Evolutionary conservation across 2,329 filamentous ascomycete species (phyloP), one percentile per base, ranked within the genome.

Genomic region (Colletotrichum sp.): DNA sequence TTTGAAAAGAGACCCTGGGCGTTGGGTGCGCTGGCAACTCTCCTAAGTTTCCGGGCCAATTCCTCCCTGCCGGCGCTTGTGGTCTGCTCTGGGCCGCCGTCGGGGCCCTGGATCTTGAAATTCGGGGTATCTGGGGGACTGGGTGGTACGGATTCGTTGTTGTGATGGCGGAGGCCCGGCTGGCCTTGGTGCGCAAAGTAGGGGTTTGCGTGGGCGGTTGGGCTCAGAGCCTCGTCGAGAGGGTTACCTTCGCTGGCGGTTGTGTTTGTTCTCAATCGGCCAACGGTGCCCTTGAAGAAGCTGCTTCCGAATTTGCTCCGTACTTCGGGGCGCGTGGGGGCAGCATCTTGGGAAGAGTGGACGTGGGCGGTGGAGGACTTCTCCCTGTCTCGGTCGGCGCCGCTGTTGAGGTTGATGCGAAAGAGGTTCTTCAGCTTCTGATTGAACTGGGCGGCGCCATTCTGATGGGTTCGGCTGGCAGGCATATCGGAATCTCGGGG

Each of bases 141-240:
- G 15, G 96, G 95, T 16, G 97, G 96, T 43, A 98, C 94, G 78
- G 96, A 98, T 81, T 94, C 95, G 79, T 97, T 95, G 84, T 98
- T 98, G 87, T 97, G 96, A 87, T 99, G 97, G 82, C 96, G 94
- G 80, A 98, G 89, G 78, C 95, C 95, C 6, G 97, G 97, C 80
- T 96, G 96, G 73, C 97, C 97, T 86, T 99, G 97, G 83, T 98
- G 97, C 79, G 93, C 94, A 85, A 98, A 99, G 86, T 99, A 99
- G 21, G 97, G 97, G 84, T 99, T 99, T 78, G 96, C 96, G 82
- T 96, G 93, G 67, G 96, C 96, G 6, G 96, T 98, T 30, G 97
- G 97, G 82, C 96, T 98, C 81, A 98, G 90, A 77, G 92, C 89
- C 84, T 98, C 96, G 79, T 98, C 96, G 78, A 98, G 90, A 74